Conservation (phyloP, 1,139 yeast species). For the Yamadazyma atlantica region DNA sequence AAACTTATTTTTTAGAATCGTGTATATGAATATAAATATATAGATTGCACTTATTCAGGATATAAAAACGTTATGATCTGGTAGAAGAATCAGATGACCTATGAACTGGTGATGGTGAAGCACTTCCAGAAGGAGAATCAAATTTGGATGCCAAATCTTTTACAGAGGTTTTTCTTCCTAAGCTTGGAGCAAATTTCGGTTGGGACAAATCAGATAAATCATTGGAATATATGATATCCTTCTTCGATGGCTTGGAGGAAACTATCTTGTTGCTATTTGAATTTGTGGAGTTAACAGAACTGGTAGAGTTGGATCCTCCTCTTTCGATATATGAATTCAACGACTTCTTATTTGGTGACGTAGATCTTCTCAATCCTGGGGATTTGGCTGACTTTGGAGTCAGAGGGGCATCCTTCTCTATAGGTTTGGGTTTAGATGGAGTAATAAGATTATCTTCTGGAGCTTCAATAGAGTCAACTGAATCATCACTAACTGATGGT, state of each 20-base stretch:
- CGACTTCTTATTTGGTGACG: constrained; percentile 42
- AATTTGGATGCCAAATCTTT: constrained; percentile 34
- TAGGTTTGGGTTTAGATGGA: constrained; percentile 10
- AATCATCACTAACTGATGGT: not conserved
- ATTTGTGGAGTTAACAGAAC: constrained; percentile 2
- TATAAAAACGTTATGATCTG: constrained; percentile 4
- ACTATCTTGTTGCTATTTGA: constrained; percentile 14
- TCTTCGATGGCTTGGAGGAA: constrained; percentile 31
- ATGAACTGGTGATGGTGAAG: constrained; percentile 11
- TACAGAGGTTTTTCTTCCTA: constrained; percentile 35
- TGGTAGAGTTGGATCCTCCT: constrained; percentile 3
- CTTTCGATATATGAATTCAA: constrained; percentile 26
- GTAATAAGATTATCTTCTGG: constrained; percentile 1
- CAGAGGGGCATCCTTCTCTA: constrained; percentile 8
- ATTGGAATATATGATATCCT: constrained; percentile 21
- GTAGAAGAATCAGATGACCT: constrained; percentile 13
- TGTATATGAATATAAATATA: not conserved
- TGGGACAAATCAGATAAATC: constrained; percentile 25
- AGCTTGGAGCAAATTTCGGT: constrained; percentile 29
- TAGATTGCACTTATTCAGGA: no score
- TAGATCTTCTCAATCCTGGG: constrained; percentile 33
- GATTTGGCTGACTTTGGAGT: constrained; percentile 24
- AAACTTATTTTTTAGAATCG: not conserved
- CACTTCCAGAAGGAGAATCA: constrained; percentile 21
- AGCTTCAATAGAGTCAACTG: constrained; percentile 6